Percentiles rank a stretch among this genome's conserved stretches.
These are phyloP conservation scores for Plasmodium coatneyi DNA, from an alignment of 169 alveolate genomes.

Conservation along the genomic window DNA sequence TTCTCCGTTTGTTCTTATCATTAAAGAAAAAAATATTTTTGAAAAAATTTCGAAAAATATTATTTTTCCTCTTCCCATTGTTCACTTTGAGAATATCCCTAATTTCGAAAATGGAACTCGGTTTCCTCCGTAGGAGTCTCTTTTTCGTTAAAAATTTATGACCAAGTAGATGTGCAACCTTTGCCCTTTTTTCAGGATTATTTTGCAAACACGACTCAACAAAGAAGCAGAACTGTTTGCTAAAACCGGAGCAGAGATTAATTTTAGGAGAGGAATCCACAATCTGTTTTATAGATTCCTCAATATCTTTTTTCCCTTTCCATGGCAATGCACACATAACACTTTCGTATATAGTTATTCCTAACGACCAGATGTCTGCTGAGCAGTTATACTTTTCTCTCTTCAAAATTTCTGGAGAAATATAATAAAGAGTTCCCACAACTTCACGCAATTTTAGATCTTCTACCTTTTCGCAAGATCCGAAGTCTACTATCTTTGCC, in stretches of 20 bases:
- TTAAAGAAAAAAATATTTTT: slow-evolving; percentile 42
- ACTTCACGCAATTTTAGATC: slow-evolving; percentile 26
- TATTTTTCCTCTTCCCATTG: slow-evolving; percentile 32
- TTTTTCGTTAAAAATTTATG: slow-evolving; percentile 53
- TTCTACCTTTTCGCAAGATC: slow-evolving; percentile 67
- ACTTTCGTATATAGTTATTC: slow-evolving; percentile 92
- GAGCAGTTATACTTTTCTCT: slow-evolving; percentile 90
- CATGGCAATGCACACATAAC: slow-evolving; percentile 55
- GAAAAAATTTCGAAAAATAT: slow-evolving; percentile 32
- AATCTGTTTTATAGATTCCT: slow-evolving; percentile 17
- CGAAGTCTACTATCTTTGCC: slow-evolving; percentile 74
- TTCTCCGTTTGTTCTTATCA: slow-evolving; percentile 17
- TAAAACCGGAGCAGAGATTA: slow-evolving; percentile 26
- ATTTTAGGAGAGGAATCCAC: slow-evolving; percentile 47
- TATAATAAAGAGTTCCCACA: slow-evolving; percentile 79
- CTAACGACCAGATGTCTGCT: slow-evolving; percentile 95
- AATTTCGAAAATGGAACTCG: slow-evolving; percentile 47
- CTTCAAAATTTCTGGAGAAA: slow-evolving; percentile 94
- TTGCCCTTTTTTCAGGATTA: slow-evolving; percentile 43
- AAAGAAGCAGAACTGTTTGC: slow-evolving; percentile 54
- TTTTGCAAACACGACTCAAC: slow-evolving; percentile 52
- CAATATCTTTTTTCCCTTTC: slow-evolving; percentile 33
- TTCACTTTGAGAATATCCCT: slow-evolving; percentile 31
- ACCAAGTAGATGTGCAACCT: slow-evolving; percentile 6
- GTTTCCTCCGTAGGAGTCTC: slow-evolving; percentile 24